phyloP scores from a whole-genome alignment of 139 green algal genomes.

The Chlorella sp. region DNA sequence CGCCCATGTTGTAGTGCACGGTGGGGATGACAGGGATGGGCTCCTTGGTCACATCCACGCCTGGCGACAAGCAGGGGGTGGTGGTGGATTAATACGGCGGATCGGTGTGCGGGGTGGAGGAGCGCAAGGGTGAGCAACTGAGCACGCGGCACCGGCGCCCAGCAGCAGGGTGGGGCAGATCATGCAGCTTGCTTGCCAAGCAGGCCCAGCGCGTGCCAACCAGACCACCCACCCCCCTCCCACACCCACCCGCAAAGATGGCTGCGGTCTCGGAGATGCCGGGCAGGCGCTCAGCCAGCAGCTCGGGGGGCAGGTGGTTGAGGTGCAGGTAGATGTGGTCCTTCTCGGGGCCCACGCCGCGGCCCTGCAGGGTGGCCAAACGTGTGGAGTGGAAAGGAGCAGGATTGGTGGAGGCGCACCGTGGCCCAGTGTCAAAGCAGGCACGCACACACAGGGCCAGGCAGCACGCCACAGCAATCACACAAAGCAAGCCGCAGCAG shows the following conservation, averaged over 20 bases:
- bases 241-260: conserved; percentile 94
- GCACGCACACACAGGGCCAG: too few species aligned
- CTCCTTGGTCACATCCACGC: conserved; percentile 61
- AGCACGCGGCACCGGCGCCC: too few species aligned
- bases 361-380: conserved; percentile 48
- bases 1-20: conserved; percentile 99
- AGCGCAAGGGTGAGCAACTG: background rate
- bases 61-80: conserved; percentile 60
- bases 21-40: conserved; percentile 92
- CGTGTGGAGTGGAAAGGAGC: background rate
- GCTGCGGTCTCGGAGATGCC: conserved; percentile 98
- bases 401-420: background rate
- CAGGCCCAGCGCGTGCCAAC: too few species aligned
- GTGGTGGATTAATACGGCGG: too few species aligned
- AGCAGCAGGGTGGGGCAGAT: too few species aligned
- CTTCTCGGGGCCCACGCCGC: conserved; percentile 74
- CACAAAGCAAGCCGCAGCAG: too few species aligned
- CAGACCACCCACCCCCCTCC: too few species aligned
- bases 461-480: background rate
- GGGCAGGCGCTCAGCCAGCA: conserved; percentile 96
- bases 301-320: conserved; percentile 97
- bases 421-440: too few species aligned
- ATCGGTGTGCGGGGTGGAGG: background rate
- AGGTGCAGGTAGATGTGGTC: conserved; percentile 99
- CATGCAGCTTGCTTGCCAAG: too few species aligned